Base-by-base conservation (phyloP, 495 filamentous ascomycete genomes). In the Pyrenula massariospora region DNA sequence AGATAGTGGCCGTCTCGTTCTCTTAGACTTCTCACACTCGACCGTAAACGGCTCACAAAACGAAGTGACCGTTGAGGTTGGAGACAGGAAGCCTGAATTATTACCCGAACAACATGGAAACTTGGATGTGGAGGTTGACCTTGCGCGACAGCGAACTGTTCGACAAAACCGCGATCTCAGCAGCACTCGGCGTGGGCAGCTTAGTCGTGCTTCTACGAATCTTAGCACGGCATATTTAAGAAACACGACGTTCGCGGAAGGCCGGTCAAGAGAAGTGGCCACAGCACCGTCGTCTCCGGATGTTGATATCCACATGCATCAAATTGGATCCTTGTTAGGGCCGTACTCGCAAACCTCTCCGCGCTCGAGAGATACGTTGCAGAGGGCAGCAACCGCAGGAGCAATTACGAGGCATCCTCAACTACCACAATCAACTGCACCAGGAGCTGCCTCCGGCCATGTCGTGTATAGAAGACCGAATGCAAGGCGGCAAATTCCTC, bases 321-420 rank as follows among this genome's bases (percentile, higher is more conserved):
- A 21, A 57, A 54, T 23, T 21, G 60, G 59, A 42, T 63, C 64
- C 24, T 58, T 85, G 56, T 83, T 86, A 59, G 73, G 76, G 1
- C 89, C 89, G 12, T 93, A 93, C 66, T 81, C 85, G 42, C 89
- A 91, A 58, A 84, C 80, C 11, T 85, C 84, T 54, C 89, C 89
- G 50, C 86, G 89, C 19, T 90, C 87, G 20, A 79, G 80, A 22
- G 84, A 85, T 22, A 87, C 86, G 0, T 75, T 93, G 22, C 83
- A 83, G 19, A 86, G 88, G 53, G 88, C 89, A 54, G 87, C 88
- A 53, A 91, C 87, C 24, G 87, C 85, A 22, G 85, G 85, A 22
- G 85, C 85, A 24, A 78, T 77, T n/a, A 88, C 77, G 54, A 81
- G 85, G 58, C 81, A 83, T 55, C 69, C 68, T 12, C 70, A 62